Evolutionary conservation across 2,329 filamentous ascomycete genomes (phyloP).

Genomic region (Aspergillus thermomutatus): DNA sequence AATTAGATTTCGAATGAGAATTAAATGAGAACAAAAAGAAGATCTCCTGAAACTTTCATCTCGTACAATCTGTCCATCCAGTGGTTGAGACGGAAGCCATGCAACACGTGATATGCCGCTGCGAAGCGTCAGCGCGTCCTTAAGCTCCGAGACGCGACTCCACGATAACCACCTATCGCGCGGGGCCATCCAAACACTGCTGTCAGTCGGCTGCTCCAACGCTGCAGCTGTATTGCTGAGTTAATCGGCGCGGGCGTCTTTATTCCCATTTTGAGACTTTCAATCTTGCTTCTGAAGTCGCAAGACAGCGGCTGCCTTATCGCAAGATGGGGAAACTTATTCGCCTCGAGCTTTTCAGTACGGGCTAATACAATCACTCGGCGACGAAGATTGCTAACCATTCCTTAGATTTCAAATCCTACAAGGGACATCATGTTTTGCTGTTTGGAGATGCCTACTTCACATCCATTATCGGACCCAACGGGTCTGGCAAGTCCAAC

Average conservation of each 20-base stretch:
- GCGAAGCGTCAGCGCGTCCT: conserved; percentile 25
- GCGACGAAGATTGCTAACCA: conserved; percentile 20
- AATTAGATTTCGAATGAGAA: background rate
- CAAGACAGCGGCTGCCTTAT: conserved; percentile 23
- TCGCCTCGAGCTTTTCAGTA: conserved; percentile 89
- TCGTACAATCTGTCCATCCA: background rate
- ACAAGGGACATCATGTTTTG: conserved; percentile 92
- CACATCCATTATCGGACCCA: conserved; percentile 97
- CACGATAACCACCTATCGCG: conserved; percentile 14
- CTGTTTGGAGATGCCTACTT: conserved; percentile 98
- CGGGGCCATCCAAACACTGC: conserved; percentile 20
- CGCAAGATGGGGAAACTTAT: conserved; percentile 90
- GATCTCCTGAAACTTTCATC: background rate
- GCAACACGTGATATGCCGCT: background rate
- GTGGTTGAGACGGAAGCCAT: background rate
- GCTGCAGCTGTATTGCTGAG: background rate
- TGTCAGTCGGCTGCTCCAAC: background rate
- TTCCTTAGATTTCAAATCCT: conserved; percentile 90
- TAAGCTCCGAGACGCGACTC: conserved; percentile 15
- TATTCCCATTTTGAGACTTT: background rate
- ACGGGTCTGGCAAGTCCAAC: conserved; percentile 99
- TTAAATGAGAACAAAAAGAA: background rate
- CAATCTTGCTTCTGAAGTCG: conserved; percentile 19
- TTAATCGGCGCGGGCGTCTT: background rate
- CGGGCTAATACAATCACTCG: conserved; percentile 30